phyloP scores from a whole-genome alignment of 1,284 basidiomycete genomes.

The Polyporus tsugae region DNA sequence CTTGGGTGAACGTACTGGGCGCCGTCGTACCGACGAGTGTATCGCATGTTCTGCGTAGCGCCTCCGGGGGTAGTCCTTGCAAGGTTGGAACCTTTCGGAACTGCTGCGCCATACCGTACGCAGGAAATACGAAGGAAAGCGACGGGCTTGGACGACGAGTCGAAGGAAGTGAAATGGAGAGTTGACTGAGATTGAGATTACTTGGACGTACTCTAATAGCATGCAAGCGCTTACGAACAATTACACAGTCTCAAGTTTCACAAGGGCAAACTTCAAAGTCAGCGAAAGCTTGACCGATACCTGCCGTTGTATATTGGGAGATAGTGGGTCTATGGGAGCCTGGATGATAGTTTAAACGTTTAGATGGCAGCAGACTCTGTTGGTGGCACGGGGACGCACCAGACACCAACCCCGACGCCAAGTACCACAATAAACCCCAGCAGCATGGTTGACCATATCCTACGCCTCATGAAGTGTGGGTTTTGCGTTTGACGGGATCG shows the following conservation, averaged over 20 bases:
- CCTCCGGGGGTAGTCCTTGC: not conserved
- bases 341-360: not conserved
- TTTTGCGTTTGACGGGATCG: not conserved
- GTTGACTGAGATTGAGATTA: not conserved
- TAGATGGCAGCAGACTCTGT: not conserved
- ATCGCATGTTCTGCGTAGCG: not conserved
- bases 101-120: not conserved
- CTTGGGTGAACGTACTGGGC: not conserved
- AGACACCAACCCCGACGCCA: not conserved
- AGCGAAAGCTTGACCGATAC: not conserved
- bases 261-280: not conserved
- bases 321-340: not conserved
- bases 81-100: not conserved
- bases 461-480: not conserved
- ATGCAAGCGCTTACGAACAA: not conserved
- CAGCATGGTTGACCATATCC: not conserved
- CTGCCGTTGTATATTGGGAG: not conserved
- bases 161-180: not conserved
- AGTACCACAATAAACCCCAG: not conserved
- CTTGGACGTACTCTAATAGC: not conserved
- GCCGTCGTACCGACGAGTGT: not conserved
- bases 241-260: not conserved
- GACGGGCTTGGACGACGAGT: not conserved
- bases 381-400: not conserved
- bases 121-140: not conserved